phyloP scores from a whole-genome alignment of 2,329 filamentous ascomycete species.

The Penicillium crustosum region DNA sequence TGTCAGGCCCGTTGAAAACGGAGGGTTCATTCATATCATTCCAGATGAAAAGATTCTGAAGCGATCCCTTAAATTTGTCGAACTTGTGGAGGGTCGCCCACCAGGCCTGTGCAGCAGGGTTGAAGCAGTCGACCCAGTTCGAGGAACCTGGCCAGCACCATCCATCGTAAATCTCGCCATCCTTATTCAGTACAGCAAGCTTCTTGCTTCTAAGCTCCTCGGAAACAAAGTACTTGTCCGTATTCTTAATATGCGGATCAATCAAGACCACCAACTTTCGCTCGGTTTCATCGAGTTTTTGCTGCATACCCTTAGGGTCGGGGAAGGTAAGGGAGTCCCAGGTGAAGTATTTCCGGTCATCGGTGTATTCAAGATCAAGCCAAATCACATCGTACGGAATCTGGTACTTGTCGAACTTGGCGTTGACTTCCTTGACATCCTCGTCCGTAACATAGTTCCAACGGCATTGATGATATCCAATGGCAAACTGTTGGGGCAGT shows the following conservation, averaged over 20 bases:
- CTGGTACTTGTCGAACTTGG: slow-evolving; percentile 90
- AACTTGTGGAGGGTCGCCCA: slow-evolving; percentile 89
- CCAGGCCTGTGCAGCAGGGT: slow-evolving; percentile 86
- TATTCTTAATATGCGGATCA: slow-evolving; percentile 97
- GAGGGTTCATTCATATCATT: slow-evolving; percentile 99
- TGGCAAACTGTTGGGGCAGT: slow-evolving; percentile 85
- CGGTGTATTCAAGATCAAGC: slow-evolving; percentile 97
- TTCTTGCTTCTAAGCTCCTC: slow-evolving; percentile 81
- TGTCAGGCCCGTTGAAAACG: slow-evolving; percentile 97
- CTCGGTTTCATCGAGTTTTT: slow-evolving; percentile 80
- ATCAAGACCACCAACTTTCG: slow-evolving; percentile 93
- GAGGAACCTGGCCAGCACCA: slow-evolving; percentile 99
- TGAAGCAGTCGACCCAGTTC: slow-evolving; percentile 95
- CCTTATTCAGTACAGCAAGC: slow-evolving; percentile 85
- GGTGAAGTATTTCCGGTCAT: slow-evolving; percentile 97
- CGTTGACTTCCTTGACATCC: slow-evolving; percentile 93
- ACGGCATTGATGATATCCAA: slow-evolving; percentile 95
- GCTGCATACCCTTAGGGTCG: slow-evolving; percentile 81
- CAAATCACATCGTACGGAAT: slow-evolving; percentile 99
- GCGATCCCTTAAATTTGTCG: slow-evolving; percentile 79
- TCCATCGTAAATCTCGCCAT: slow-evolving; percentile 83
- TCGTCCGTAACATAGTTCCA: slow-evolving; percentile 99
- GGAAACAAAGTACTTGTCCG: slow-evolving; percentile 71
- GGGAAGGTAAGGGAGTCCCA: slow-evolving; percentile 89
- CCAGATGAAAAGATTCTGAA: slow-evolving; percentile 90